Percentiles rank a stretch among this genome's conserved stretches.
Conservation (phyloP, 2,329 filamentous ascomycete genomes). For the Colletotrichum tropicale region DNA sequence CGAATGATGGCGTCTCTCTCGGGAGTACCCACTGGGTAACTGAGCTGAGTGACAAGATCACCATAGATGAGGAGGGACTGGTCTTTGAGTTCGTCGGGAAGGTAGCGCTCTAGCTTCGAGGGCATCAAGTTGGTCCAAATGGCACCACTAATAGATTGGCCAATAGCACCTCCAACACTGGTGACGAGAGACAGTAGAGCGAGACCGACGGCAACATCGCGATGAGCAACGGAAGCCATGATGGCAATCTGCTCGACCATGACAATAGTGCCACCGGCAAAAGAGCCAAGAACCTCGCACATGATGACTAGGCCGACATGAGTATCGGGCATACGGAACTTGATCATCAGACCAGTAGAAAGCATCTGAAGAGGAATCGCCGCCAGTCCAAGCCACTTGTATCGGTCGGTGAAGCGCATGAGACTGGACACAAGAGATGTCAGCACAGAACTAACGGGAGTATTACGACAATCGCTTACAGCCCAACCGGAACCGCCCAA, state of each 20-base stretch:
- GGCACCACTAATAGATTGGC: conserved; percentile 31
- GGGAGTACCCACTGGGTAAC: conserved; percentile 42
- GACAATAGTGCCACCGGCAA: conserved; percentile 39
- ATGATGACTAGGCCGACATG: conserved; percentile 38
- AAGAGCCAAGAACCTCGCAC: conserved; percentile 40
- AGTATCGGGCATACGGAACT: conserved; percentile 35
- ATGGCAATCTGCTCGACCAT: conserved; percentile 52
- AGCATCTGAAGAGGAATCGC: conserved; percentile 35
- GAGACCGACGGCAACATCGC: conserved; percentile 34
- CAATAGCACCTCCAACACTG: conserved; percentile 35
- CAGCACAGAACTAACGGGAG: not conserved
- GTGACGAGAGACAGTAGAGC: conserved; percentile 34
- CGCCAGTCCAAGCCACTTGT: conserved; percentile 33
- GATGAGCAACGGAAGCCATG: conserved; percentile 34
- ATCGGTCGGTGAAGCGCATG: conserved; percentile 33
- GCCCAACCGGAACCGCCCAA: conserved; percentile 40
- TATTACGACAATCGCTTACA: conserved; percentile 13
- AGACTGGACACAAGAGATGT: conserved; percentile 17
- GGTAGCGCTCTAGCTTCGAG: conserved; percentile 34
- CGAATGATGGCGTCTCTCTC: conserved; percentile 46
- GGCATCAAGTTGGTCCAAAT: conserved; percentile 43
- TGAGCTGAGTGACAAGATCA: conserved; percentile 36
- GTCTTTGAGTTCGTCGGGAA: conserved; percentile 39
- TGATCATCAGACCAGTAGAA: conserved; percentile 33
- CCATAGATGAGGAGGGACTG: conserved; percentile 48